Percentiles rank a stretch among this genome's conserved stretches.
Evolutionary conservation across 23 red algal genomes (phyloP).

Genomic region (Rhodosorus marinus): DNA sequence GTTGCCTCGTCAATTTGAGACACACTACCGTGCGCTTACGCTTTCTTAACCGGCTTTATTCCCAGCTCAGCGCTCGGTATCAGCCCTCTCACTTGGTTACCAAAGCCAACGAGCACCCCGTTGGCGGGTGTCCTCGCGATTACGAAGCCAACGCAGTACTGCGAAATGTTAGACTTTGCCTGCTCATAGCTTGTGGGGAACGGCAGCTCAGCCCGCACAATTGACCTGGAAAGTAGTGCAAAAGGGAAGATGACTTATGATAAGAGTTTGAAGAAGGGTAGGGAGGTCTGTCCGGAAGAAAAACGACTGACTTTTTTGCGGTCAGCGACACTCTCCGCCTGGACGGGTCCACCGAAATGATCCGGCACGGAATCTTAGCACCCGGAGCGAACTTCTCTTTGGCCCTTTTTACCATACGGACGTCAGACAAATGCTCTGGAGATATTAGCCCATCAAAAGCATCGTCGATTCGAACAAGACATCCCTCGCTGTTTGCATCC

Average conservation of each 20-base stretch:
- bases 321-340: neutral
- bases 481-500: too few relatives aligned
- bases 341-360: neutral
- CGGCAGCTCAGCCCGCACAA: too few relatives aligned
- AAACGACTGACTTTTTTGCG: neutral
- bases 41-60: neutral
- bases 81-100: neutral
- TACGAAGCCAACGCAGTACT: neutral
- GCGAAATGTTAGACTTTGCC: neutral
- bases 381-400: neutral
- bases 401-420: neutral
- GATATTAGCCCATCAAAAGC: neutral
- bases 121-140: neutral
- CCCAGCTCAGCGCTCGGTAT: neutral
- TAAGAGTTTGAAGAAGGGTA: too few relatives aligned
- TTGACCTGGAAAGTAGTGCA: too few relatives aligned
- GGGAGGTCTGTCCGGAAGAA: neutral
- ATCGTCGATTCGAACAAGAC: neutral
- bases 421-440: neutral
- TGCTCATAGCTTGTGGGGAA: neutral
- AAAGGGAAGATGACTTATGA: too few relatives aligned
- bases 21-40: too few relatives aligned
- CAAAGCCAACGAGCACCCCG: neutral
- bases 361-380: neutral
- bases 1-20: too few relatives aligned